These are phyloP conservation scores for Pyropia haitanensis DNA, from an alignment of 23 red algal species.

Conservation along the genomic window DNA sequence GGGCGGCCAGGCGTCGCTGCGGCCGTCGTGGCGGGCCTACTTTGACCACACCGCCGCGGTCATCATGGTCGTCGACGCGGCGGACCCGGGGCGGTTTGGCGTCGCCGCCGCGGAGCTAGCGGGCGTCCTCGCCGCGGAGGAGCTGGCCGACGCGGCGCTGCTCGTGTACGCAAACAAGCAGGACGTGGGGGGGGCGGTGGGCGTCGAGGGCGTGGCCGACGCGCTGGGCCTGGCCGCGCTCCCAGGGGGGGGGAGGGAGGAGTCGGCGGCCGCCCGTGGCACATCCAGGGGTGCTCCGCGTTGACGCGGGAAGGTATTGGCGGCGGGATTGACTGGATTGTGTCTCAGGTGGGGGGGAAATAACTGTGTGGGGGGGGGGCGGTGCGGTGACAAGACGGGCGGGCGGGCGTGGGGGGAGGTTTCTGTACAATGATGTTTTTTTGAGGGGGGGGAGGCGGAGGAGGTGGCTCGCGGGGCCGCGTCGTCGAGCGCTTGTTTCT, in stretches of 20 bases:
- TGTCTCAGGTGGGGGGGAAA: neutral
- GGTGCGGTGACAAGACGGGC: too few species aligned
- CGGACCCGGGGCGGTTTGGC: constrained; percentile 65
- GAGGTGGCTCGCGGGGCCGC: too few species aligned
- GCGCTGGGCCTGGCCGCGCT: constrained; percentile 33
- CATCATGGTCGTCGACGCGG: constrained; percentile 85
- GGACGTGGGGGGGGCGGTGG: constrained; percentile 50
- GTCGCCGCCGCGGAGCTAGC: constrained; percentile 61
- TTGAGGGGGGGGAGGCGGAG: too few species aligned
- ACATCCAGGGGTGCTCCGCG: constrained; percentile 18
- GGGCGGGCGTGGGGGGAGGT: too few species aligned
- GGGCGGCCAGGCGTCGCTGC: constrained; percentile 79
- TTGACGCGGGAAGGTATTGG: constrained; percentile 7
- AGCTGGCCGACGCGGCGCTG: constrained; percentile 54
- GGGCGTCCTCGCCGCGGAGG: constrained; percentile 56
- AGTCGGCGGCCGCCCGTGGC: constrained; percentile 2
- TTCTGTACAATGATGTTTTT: too few species aligned
- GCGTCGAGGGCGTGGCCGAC: constrained; percentile 57
- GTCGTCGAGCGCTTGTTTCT: too few species aligned
- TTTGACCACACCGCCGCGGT: constrained; percentile 81
- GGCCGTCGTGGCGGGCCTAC: constrained; percentile 75
- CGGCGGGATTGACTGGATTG: constrained; percentile 20
- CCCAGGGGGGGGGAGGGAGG: neutral
- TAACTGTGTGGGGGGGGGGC: too few species aligned
- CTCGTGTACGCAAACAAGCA: constrained; percentile 94